These are phyloP conservation scores for Coemansia sp. DNA, from an alignment of 192 early-diverging fungal species.

Conservation along the genomic window DNA sequence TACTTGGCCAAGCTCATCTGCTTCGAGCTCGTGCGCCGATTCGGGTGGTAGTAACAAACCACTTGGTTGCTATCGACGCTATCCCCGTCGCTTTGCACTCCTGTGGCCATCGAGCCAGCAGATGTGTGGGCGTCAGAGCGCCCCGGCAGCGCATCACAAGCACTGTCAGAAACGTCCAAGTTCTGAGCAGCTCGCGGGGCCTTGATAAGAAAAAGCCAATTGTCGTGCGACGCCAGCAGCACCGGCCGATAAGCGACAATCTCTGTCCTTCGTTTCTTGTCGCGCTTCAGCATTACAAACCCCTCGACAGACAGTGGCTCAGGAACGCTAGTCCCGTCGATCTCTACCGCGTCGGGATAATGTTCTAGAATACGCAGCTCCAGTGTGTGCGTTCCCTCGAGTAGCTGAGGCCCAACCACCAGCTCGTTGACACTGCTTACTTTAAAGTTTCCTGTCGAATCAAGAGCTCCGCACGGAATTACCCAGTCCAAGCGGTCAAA, in stretches of 20 bases:
- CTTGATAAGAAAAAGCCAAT: conserved; percentile 35
- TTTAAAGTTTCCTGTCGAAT: conserved; percentile 6
- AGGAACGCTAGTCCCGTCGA: conserved; percentile 2
- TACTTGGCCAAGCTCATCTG: conserved; percentile 47
- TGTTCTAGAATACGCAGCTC: conserved; percentile 44
- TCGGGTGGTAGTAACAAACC: conserved; percentile 32
- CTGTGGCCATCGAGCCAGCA: not conserved
- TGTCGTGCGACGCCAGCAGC: conserved; percentile 35
- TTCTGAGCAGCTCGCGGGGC: conserved; percentile 36
- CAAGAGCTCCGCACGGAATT: conserved; percentile 34
- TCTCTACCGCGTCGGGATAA: conserved; percentile 29
- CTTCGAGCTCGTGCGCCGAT: conserved; percentile 21
- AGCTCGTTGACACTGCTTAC: conserved; percentile 15
- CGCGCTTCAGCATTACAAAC: conserved; percentile 44
- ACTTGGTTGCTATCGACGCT: not conserved
- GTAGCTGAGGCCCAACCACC: conserved; percentile 32
- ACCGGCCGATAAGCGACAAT: conserved; percentile 31
- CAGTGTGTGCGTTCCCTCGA: conserved; percentile 40
- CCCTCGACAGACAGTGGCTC: conserved; percentile 45
- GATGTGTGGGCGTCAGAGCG: not conserved
- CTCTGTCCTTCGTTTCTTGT: conserved; percentile 23
- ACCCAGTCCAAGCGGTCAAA: conserved; percentile 43
- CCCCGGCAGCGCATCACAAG: not conserved
- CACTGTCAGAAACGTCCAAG: conserved; percentile 20
- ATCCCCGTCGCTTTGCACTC: not conserved